Base-by-base conservation (phyloP, 352 stramenopile genomes). In the Globisporangium rhizosaccharum region DNA sequence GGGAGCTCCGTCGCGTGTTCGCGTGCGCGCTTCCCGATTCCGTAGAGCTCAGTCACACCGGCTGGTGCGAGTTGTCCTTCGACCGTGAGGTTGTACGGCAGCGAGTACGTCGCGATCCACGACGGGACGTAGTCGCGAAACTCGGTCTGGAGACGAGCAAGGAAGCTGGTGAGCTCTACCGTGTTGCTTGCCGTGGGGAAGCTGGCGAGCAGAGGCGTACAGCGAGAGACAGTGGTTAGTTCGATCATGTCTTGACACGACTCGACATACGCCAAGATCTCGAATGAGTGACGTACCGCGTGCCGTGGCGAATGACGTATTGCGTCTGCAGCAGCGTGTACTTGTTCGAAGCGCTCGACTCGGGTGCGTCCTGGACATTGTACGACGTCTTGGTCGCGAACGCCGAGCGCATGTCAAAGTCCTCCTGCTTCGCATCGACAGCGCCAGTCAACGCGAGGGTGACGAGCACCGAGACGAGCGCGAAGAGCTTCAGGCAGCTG, bases 41-140 rank as follows among this genome's bases (percentile, higher is more conserved):
- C 57, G 41, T 62, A 50, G 23, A 91, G 74, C 53, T 88, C 79
- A 2, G 45, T 25, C 10, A 55, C 56, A 0, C 82, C 82, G 15
- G 71, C 57, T 0, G 57, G 49, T 1, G 77, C 65, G 36, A 91
- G 62, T 17, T 70, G 61, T 2, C 81, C 77, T 37, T 74, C 59
- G n/a, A 80, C 57, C n/a, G 63, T 72, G 45, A 70, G 20, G 51
- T 87, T 84, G 67, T 91, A 91, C 20, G 66, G 75, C 20, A 89
- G 73, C 39, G 46, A 63, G 62, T 91, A 91, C 50, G 69, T 64
- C 11, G 63, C 63, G 46, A 91, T 45, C 81, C 81, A 91, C 23
- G 45, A 28, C 0, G 81, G 81, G 7, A 91, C 53, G 12, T 53
- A 28, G 25, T 26, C 57, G 18, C 61, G 70, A 53, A 77, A 80